These are phyloP conservation scores for Wickerhamomyces hampshirensis DNA, from an alignment of 805 yeast species.

Conservation along the genomic window DNA sequence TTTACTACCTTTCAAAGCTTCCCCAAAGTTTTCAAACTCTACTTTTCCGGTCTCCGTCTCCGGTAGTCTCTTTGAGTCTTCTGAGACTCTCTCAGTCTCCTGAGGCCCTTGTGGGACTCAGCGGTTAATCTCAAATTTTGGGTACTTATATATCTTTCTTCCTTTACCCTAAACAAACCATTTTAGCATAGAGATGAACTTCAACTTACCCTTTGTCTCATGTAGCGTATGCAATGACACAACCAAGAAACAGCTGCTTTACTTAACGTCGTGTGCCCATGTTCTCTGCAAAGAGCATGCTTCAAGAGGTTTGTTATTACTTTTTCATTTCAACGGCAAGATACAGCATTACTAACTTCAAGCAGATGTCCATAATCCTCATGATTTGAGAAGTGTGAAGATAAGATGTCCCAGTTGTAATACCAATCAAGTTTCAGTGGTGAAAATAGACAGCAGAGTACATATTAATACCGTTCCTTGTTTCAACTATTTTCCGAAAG, in stretches of 20 bases:
- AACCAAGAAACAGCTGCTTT: conserved; percentile 20
- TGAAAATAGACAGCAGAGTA: conserved; percentile 13
- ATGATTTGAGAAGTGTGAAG: conserved; percentile 5
- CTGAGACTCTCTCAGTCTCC: background rate
- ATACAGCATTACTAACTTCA: conserved; percentile 1
- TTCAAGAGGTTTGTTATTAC: conserved; percentile 10
- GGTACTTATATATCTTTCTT: background rate
- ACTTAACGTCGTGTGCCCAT: conserved; percentile 36
- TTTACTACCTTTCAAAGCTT: no score
- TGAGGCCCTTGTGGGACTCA: background rate
- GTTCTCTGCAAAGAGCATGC: conserved; percentile 30
- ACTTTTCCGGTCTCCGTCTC: background rate
- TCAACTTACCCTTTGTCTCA: conserved; percentile 27
- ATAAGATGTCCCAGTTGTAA: conserved; percentile 16
- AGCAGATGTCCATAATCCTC: conserved; percentile 4
- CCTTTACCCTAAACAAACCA: background rate
- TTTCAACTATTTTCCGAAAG: background rate
- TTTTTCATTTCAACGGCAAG: no score
- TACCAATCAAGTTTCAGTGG: conserved; percentile 14
- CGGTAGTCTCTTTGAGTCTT: no score
- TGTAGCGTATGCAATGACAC: conserved; percentile 30
- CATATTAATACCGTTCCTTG: background rate
- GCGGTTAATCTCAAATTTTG: no score
- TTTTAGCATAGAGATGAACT: conserved; percentile 4
- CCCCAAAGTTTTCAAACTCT: no score